Base-by-base conservation (phyloP, 148 eudicot genomes). In the Heliosperma pusillum region DNA sequence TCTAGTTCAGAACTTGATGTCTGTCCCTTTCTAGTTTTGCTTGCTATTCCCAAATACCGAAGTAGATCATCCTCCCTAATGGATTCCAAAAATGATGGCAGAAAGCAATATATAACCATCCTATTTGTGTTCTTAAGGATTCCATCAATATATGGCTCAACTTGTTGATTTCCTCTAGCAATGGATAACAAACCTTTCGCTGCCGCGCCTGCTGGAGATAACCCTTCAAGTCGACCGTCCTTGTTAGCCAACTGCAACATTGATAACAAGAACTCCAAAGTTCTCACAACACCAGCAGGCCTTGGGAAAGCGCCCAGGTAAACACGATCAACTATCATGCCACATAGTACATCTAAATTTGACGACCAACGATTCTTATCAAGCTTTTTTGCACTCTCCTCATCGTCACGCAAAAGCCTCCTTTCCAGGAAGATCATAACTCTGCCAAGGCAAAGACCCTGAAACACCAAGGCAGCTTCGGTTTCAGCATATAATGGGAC, bases 261-360 rank as follows among this genome's bases (percentile, higher is more conserved):
- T 55, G 99, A 92, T 65, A 92, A 74, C 81, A 96, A 86, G 81
- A 96, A 96, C 78, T 96, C 99, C 79, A 96, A 86, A 42, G 94
- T 87, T 80, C 88, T 85, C 78, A 92, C 74, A 79, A 96, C 93
- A 66, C 84, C 88, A 71, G 81, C 83, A 61, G 99, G 97, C 83
- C 84, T 95, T 21, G 99, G 99, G 79, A 96, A 96, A 75, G 91
- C 94, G 74, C 97, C 99, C 99, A 96, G 90, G 74, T 96, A 96
- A 10, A 84, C 97, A 61, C 99, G 97, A 82, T 96, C 99, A 70
- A 92, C 97, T 61, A 96, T 87, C 86, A 96, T 73, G 86, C 92
- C 83, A 66, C 97, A 92, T 50, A 96, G 77, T 59, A 89, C 87
- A 82, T 92, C 99, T 70, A 96, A 78, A 84, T 96, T 96, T 42